Evolutionary conservation across 2,329 filamentous ascomycete genomes (phyloP), one percentile per base, ranked within the genome.

Genomic region (Ophiocordyceps camponoti-floridani): DNA sequence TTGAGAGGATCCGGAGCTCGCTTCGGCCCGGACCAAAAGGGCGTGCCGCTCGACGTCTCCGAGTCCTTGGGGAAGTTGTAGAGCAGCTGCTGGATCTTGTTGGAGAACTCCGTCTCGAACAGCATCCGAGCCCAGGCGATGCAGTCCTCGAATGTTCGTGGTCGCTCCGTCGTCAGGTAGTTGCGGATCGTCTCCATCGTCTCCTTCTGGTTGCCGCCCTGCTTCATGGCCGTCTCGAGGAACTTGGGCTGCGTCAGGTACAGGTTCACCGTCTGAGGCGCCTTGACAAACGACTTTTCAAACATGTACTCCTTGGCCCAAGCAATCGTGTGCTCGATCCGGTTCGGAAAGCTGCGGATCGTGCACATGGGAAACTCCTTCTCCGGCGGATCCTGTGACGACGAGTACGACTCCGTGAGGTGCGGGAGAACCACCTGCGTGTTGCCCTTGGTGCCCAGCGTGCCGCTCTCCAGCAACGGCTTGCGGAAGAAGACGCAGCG

Each of bases 291-390:
- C 53, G 82, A 86, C 27, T 80, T 82, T 66, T 96, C 87, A 65
- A 98, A 98, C 51, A 94, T 75, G 54, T 68, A 65, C 61, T 96
- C 91, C 56, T 93, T 85, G 37, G 88, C 82, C 91, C 91, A 98
- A 3, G 91, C 91, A 60, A 98, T 98, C 1, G 91, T 96, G 63
- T 98, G 91, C 66, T 98, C 88, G 55, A 98, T 98, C 56, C 82
- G 82, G 71, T 98, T 98, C 47, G 91, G 91, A 71, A 98, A 98
- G 63, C 88, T 95, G 58, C 85, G 79, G 49, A 98, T 73, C 5
- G 91, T 96, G 63, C 91, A 98, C 88, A 96, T 96, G 1, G 91
- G 91, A 73, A 98, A 96, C 1, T 91, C 94, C 67, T 95, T 87
- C 71, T 98, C 93, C 0, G 91, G 91, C 1, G 91, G 91, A 60